phyloP scores from a whole-genome alignment of 257 asterid species.

The Linderniella brevidens region DNA sequence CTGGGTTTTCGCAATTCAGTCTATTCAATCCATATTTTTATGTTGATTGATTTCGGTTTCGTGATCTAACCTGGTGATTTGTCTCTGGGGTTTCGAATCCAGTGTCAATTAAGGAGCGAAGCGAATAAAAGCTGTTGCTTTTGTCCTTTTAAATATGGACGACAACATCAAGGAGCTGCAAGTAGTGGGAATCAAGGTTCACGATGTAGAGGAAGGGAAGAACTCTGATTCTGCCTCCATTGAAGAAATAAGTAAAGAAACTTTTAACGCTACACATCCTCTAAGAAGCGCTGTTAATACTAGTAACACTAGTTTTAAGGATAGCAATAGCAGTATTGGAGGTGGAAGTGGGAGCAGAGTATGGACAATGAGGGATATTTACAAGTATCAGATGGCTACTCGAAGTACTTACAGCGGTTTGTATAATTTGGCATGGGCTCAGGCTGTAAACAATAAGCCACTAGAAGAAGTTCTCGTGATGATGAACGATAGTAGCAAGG shows the following conservation, averaged over 20 bases:
- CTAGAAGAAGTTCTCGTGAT: conserved; percentile 54
- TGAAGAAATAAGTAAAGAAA: conserved; percentile 62
- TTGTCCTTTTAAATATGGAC: conserved; percentile 22
- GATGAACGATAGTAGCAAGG: conserved; percentile 30
- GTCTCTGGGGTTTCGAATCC: too few species aligned
- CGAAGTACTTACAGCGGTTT: conserved; percentile 46
- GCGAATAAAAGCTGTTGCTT: not conserved
- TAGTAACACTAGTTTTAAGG: conserved; percentile 13
- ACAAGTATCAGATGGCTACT: conserved; percentile 44
- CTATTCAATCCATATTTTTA: too few species aligned
- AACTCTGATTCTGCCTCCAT: conserved; percentile 81
- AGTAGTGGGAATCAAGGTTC: conserved; percentile 17
- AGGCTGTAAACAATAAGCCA: conserved; percentile 88
- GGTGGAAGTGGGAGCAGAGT: conserved; percentile 37
- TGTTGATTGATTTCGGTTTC: too few species aligned
- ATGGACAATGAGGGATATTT: conserved; percentile 74
- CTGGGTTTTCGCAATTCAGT: too few species aligned
- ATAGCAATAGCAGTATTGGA: conserved; percentile 12
- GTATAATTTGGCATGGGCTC: conserved; percentile 91
- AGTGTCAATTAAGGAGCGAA: too few species aligned
- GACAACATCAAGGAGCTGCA: conserved; percentile 30
- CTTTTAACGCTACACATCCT: conserved; percentile 31
- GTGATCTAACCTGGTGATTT: too few species aligned
- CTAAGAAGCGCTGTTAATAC: conserved; percentile 12
- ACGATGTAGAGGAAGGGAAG: conserved; percentile 88